phyloP scores from a whole-genome alignment of 345 rosid genomes.

The Syzygium oleosum region DNA sequence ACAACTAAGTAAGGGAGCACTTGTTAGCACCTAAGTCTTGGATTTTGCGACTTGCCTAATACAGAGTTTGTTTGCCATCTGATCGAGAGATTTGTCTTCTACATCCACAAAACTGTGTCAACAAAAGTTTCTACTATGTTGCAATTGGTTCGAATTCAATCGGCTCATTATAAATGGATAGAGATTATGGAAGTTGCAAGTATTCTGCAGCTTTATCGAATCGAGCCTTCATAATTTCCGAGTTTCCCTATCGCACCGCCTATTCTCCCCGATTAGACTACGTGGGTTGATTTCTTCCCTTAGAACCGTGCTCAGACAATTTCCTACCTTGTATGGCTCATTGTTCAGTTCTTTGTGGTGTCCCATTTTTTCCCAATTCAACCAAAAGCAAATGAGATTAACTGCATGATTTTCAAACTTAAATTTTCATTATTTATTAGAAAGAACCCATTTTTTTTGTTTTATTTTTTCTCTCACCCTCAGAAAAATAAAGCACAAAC shows the following conservation, averaged over 20 bases:
- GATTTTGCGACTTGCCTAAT: neutral
- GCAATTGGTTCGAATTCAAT: no score
- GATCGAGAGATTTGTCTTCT: neutral
- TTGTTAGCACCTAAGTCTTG: neutral
- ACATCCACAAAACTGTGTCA: no score
- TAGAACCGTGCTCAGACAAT: no score
- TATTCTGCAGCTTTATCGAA: no score
- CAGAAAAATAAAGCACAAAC: neutral
- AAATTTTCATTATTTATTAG: neutral
- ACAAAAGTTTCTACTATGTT: no score
- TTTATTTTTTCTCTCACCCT: neutral
- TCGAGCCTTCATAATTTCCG: no score
- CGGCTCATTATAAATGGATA: no score
- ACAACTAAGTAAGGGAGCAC: neutral
- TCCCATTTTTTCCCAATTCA: neutral
- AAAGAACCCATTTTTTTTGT: neutral
- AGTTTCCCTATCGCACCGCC: no score
- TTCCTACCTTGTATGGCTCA: neutral
- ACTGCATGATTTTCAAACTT: neutral
- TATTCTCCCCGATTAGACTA: no score
- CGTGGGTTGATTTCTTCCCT: no score
- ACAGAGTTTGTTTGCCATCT: neutral
- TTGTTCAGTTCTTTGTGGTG: neutral
- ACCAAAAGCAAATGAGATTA: neutral
- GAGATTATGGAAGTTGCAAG: no score